phyloP scores from a whole-genome alignment of 2,329 filamentous ascomycete species.

The Zarea fungicola region DNA sequence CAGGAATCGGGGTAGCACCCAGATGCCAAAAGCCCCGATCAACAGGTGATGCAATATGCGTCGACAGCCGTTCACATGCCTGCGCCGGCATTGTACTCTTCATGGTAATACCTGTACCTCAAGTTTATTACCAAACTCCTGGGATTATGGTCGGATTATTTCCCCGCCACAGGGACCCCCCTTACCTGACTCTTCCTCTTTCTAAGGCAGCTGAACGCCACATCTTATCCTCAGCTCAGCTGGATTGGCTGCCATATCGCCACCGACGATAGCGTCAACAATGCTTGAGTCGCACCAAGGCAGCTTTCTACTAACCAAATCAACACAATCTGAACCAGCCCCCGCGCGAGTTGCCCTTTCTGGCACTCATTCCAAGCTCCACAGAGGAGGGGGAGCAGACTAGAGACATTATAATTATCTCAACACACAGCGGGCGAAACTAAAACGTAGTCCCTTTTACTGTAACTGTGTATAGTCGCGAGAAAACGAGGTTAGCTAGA shows the following conservation, averaged over 20 bases:
- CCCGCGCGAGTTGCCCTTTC: too few relatives aligned
- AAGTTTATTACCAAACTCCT: too few relatives aligned
- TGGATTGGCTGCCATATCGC: neutral
- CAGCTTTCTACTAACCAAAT: too few relatives aligned
- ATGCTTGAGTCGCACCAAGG: neutral
- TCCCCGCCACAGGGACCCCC: neutral
- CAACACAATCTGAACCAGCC: too few relatives aligned
- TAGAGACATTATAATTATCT: too few relatives aligned
- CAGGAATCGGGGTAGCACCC: neutral
- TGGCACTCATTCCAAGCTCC: conserved; percentile 6
- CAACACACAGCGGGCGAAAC: too few relatives aligned
- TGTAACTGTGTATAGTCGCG: neutral
- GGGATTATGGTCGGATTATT: neutral
- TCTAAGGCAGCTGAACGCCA: neutral
- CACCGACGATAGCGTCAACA: neutral
- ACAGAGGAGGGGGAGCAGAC: conserved; percentile 2
- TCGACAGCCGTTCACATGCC: neutral
- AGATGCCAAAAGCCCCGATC: neutral
- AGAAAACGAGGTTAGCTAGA: neutral
- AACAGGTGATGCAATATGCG: neutral
- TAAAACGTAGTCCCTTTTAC: too few relatives aligned
- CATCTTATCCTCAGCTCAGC: neutral
- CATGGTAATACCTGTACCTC: too few relatives aligned
- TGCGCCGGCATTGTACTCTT: too few relatives aligned
- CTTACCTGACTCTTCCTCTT: too few relatives aligned